These are phyloP conservation scores for Fusarium pininemorale DNA, from an alignment of 2,329 filamentous ascomycete species.

Conservation along the genomic window DNA sequence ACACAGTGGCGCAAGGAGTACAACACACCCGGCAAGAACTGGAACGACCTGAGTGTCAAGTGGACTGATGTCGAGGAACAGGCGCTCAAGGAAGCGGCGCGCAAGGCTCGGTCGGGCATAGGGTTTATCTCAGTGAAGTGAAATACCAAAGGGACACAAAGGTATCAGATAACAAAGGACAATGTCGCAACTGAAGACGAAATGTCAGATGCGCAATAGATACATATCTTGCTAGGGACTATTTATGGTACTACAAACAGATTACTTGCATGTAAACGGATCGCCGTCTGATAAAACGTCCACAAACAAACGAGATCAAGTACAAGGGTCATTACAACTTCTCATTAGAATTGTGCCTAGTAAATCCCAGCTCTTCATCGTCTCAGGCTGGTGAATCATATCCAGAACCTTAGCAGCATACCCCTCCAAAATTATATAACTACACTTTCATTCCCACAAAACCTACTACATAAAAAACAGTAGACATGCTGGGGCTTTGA, in stretches of 20 bases:
- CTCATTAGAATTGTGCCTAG: conserved; percentile 28
- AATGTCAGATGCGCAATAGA: neutral
- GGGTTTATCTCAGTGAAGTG: conserved; percentile 73
- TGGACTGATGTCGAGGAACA: conserved; percentile 76
- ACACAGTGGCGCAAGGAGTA: conserved; percentile 71
- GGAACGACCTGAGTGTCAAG: conserved; percentile 72
- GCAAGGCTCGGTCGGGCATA: conserved; percentile 67
- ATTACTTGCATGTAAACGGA: neutral
- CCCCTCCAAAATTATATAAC: conserved; percentile 25
- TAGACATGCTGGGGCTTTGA: conserved; percentile 24
- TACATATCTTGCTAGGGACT: neutral
- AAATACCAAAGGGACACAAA: conserved; percentile 12
- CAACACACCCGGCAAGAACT: conserved; percentile 69
- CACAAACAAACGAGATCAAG: neutral
- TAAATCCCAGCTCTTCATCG: neutral
- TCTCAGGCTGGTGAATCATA: conserved; percentile 1
- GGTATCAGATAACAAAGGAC: neutral
- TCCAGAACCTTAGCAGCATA: conserved; percentile 3
- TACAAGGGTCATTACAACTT: conserved; percentile 35
- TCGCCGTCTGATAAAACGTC: neutral
- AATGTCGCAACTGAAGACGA: neutral
- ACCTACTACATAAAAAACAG: conserved; percentile 3
- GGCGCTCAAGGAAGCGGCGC: conserved; percentile 65
- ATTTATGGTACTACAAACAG: neutral
- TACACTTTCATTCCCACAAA: conserved; percentile 1